These are phyloP conservation scores for Rugonectria rugulosa DNA, from an alignment of 2,329 filamentous ascomycete genomes.

Conservation along the genomic window DNA sequence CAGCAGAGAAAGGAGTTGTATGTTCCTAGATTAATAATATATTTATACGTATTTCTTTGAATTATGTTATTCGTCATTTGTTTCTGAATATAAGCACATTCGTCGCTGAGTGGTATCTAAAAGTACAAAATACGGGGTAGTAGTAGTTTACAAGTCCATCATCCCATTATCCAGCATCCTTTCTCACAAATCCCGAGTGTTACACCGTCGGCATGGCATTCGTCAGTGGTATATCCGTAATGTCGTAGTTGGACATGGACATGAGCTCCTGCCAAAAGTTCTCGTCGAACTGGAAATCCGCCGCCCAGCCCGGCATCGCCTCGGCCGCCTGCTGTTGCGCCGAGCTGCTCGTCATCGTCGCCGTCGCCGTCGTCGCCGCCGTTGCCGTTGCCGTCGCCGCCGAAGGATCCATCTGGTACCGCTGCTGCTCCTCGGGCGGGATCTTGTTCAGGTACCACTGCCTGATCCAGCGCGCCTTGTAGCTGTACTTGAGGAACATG, in stretches of 20 bases:
- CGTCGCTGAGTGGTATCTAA: too few species aligned
- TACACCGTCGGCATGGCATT: neutral
- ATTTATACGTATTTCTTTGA: too few species aligned
- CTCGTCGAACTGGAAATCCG: conserved; percentile 40
- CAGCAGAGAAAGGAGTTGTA: too few species aligned
- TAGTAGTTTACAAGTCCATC: too few species aligned
- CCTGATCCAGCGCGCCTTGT: conserved; percentile 49
- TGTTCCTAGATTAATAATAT: too few species aligned
- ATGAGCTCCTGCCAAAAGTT: conserved; percentile 41
- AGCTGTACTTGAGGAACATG: conserved; percentile 42
- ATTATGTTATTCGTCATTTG: too few species aligned
- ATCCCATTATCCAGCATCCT: too few species aligned
- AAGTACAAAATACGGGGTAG: too few species aligned
- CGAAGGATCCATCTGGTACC: conserved; percentile 3
- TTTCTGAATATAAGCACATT: too few species aligned
- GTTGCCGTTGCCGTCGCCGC: neutral
- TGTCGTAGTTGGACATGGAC: conserved; percentile 29
- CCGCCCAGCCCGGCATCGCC: conserved; percentile 29
- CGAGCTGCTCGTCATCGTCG: neutral
- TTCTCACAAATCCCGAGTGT: too few species aligned
- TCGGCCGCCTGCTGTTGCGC: neutral
- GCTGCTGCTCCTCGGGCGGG: conserved; percentile 25
- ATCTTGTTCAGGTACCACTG: conserved; percentile 47
- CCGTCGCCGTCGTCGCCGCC: neutral
- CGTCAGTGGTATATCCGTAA: conserved; percentile 5